Conservation (phyloP, 1,284 basidiomycete species). For the Moniliophthora roreri region DNA sequence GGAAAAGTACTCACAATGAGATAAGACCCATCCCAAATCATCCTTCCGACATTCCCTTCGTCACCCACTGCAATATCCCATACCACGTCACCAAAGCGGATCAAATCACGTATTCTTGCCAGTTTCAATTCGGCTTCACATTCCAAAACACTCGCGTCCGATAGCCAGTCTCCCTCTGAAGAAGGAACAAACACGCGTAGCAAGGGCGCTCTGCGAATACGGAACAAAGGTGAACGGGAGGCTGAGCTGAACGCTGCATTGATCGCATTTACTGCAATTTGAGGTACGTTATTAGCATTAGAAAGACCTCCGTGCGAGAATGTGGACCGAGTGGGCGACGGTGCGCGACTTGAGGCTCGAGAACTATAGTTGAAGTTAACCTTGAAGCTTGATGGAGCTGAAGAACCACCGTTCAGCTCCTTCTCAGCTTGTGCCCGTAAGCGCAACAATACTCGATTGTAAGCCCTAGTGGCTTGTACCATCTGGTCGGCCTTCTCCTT, state of each 20-base stretch:
- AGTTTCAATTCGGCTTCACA: slow-evolving; percentile 76
- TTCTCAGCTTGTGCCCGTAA: slow-evolving; percentile 73
- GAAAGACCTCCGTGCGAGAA: slow-evolving; percentile 40
- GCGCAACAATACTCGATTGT: slow-evolving; percentile 72
- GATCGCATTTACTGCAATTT: slow-evolving; percentile 4
- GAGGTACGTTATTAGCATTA: slow-evolving; percentile 19
- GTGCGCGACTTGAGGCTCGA: slow-evolving; percentile 56
- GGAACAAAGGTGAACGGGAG: slow-evolving; percentile 67
- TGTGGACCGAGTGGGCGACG: slow-evolving; percentile 58
- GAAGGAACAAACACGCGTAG: slow-evolving; percentile 79
- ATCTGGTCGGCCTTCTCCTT: slow-evolving; percentile 45
- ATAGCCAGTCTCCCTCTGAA: slow-evolving; percentile 79
- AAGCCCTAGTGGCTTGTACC: slow-evolving; percentile 62
- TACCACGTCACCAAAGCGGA: slow-evolving; percentile 75
- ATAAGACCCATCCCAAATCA: slow-evolving; percentile 83
- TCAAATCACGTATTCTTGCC: slow-evolving; percentile 55
- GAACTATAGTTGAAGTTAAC: slow-evolving; percentile 16
- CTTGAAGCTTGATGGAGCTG: slow-evolving; percentile 16
- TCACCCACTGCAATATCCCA: slow-evolving; percentile 83
- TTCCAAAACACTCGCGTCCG: slow-evolving; percentile 72
- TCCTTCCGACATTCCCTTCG: slow-evolving; percentile 74
- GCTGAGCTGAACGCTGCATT: slow-evolving; percentile 25
- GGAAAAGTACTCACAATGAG: slow-evolving; percentile 62
- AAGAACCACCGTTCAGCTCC: slow-evolving; percentile 27
- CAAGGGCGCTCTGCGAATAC: slow-evolving; percentile 66